These are phyloP conservation scores for Cymbidium sinense DNA, from an alignment of 106 monocot species.

Conservation along the genomic window DNA sequence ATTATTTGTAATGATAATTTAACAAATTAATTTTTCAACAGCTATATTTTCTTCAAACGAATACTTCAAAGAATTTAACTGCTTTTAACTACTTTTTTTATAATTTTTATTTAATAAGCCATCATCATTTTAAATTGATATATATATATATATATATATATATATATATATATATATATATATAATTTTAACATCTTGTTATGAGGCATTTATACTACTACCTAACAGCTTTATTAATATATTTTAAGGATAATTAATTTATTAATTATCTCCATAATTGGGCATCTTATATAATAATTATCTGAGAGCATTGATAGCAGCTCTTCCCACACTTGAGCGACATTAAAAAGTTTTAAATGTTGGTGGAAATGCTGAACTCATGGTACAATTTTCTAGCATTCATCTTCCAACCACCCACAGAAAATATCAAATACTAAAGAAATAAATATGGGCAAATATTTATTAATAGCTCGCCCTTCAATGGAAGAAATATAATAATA, in stretches of 20 bases:
- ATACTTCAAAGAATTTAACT: too few relatives aligned
- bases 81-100: too few relatives aligned
- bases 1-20: too few relatives aligned
- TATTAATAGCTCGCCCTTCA: background rate
- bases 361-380: background rate
- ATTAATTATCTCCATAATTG: background rate
- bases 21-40: too few relatives aligned
- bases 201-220: background rate
- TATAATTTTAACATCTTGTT: background rate
- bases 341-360: background rate
- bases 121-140: too few relatives aligned
- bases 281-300: background rate
- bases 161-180: too few relatives aligned
- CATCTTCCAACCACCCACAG: background rate
- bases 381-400: conserved; percentile 3
- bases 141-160: too few relatives aligned
- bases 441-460: conserved; percentile 1
- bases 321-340: background rate
- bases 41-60: too few relatives aligned
- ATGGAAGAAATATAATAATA: background rate
- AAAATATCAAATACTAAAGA: background rate
- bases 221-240: background rate
- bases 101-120: too few relatives aligned
- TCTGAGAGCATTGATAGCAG: background rate
- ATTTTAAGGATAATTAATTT: background rate